Base-by-base conservation (phyloP, 306 rosid species). In the Adenanthera pavonina region DNA sequence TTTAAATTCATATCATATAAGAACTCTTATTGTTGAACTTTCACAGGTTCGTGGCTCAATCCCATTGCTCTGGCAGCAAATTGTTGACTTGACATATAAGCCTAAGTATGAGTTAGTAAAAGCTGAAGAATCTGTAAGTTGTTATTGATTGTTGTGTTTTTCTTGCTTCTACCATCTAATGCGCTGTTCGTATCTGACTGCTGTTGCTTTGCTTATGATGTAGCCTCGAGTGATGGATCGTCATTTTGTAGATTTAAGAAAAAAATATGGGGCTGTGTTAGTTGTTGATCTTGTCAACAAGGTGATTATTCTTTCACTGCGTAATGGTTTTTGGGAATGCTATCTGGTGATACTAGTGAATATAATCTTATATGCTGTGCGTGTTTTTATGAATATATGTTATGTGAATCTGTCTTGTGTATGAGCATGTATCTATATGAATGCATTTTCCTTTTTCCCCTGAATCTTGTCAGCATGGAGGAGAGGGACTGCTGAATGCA, bases 31-130 rank as follows among this genome's bases (percentile, higher is more conserved):
- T 77, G 72, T 79, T 80, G 84, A 77, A 76, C 79, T 87, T 85
- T 83, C 64, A 54, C 90, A 95, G 99, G 83, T 95, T 81, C 94
- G 98, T 80, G 99, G 99, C 20, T 95, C 98, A 61, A 95, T 95
- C 66, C 97, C 99, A 8, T 86, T 95, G 74, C 92, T 87, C 25
- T 93, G 99, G 99, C 91, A 95, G 69, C 98, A 93, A 87, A 82
- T 95, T 82, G 98, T 95, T 69, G 98, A 95, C 83, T 84, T 95
- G 86, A 93, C 99, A 69, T 95, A 93, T 78, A 95, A 95, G 89
- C 98, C 99, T 0, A 95, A 93, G 86, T 92, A 88, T 43, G 97
- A 90, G 71, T 75, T 93, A 65, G 81, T 95, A 86, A 91, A 78
- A 81, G 87, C 33, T 33, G 98, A 95, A 83, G 98, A 95, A 85